Conservation (phyloP, 192 early-diverging fungal genomes). For the Podila epigama region DNA sequence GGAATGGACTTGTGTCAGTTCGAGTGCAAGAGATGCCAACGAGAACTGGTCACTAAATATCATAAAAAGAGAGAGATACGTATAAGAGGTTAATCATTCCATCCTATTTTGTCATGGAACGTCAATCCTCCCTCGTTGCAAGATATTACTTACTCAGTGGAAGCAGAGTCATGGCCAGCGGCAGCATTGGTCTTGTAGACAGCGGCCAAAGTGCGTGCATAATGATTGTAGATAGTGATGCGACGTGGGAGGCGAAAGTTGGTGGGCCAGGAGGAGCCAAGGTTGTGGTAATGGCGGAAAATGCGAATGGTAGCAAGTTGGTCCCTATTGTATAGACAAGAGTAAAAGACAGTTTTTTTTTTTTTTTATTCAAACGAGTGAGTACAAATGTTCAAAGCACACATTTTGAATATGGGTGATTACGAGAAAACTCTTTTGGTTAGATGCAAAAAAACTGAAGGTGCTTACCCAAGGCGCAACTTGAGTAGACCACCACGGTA, state of each 20-base stretch:
- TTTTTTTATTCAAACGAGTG: no score
- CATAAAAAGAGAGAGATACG: no score
- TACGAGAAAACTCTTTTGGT: no score
- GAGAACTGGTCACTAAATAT: constrained; percentile 38
- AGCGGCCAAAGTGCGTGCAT: constrained; percentile 9
- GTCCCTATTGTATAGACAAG: constrained; percentile 6
- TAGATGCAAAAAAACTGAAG: neutral
- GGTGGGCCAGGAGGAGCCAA: constrained; percentile 14
- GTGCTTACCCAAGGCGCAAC: constrained; percentile 48
- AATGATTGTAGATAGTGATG: constrained; percentile 19
- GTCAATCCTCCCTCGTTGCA: no score
- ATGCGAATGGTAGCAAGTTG: constrained; percentile 27
- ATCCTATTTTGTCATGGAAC: no score
- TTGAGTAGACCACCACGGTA: constrained; percentile 68
- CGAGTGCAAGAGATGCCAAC: constrained; percentile 48
- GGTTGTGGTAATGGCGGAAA: constrained; percentile 34
- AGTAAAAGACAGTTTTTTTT: neutral
- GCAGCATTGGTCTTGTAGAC: neutral
- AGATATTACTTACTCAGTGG: constrained; percentile 10
- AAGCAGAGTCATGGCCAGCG: constrained; percentile 7
- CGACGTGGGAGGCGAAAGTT: constrained; percentile 33
- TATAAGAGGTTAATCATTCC: no score
- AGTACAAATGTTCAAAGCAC: no score
- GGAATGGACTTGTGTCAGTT: constrained; percentile 60
- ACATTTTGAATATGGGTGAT: no score